Conservation (phyloP, 1,139 yeast species). For the Pichia norvegensis region DNA sequence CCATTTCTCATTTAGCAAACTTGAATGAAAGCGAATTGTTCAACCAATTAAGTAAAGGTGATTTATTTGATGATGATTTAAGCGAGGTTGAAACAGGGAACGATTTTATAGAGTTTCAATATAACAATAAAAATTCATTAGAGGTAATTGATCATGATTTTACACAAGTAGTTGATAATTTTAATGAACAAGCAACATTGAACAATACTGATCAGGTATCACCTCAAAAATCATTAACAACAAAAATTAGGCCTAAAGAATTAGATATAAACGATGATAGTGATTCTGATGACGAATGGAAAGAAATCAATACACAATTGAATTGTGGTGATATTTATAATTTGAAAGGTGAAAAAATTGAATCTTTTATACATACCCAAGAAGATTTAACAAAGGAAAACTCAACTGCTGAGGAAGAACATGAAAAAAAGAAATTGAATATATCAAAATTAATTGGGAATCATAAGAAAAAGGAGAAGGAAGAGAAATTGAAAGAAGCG, state of each 20-base stretch:
- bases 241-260: constrained; percentile 6
- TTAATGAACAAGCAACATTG: neutral
- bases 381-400: constrained; percentile 16
- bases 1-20: neutral
- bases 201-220: too few relatives aligned
- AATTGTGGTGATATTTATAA: constrained; percentile 43
- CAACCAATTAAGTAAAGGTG: neutral
- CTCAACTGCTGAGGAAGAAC: constrained; percentile 2
- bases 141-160: constrained; percentile 15
- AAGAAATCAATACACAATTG: constrained; percentile 44
- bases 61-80: constrained; percentile 5
- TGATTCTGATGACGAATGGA: constrained; percentile 37
- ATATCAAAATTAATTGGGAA: constrained; percentile 38
- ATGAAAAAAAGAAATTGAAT: constrained; percentile 15
- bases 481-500: constrained; percentile 6
- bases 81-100: neutral
- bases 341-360: constrained; percentile 43
- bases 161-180: constrained; percentile 3
- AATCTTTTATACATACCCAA: constrained; percentile 25
- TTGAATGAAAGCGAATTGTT: neutral
- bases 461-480: constrained; percentile 24
- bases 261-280: constrained; percentile 12
- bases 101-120: constrained; percentile 16
- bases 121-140: constrained; percentile 11
- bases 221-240: neutral